Conservation (phyloP, 2,329 filamentous ascomycete genomes). For the Penicillium sp. region DNA sequence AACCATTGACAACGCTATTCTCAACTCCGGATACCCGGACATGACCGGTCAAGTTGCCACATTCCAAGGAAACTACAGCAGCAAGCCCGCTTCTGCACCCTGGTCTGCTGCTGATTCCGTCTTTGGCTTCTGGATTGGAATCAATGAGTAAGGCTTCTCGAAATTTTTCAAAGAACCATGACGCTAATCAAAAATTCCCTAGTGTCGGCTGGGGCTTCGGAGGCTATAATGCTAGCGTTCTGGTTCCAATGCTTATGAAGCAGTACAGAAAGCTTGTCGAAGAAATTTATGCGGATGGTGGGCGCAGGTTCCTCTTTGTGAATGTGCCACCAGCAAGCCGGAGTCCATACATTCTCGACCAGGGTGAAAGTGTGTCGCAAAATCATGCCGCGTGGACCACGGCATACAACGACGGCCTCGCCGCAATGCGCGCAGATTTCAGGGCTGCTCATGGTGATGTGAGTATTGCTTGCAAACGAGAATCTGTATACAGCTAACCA, state of each 20-base stretch:
- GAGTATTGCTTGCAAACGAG: conserved; percentile 4
- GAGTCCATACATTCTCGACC: conserved; percentile 24
- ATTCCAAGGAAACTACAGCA: conserved; percentile 44
- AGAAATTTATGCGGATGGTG: conserved; percentile 55
- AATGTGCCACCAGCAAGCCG: conserved; percentile 56
- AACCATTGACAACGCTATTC: conserved; percentile 54
- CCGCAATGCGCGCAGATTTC: conserved; percentile 24
- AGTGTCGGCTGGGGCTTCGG: conserved; percentile 35
- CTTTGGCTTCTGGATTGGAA: conserved; percentile 39
- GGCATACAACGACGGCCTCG: conserved; percentile 29
- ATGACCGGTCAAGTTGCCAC: conserved; percentile 52
- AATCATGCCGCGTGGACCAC: conserved; percentile 26
- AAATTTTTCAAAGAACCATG: not conserved
- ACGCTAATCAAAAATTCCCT: not conserved
- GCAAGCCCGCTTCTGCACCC: conserved; percentile 32
- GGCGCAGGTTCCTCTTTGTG: conserved; percentile 61
- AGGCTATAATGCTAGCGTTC: conserved; percentile 27
- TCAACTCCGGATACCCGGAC: conserved; percentile 54
- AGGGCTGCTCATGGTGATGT: conserved; percentile 23
- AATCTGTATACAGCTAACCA: not conserved
- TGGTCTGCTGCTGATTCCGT: conserved; percentile 30
- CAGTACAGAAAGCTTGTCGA: conserved; percentile 48
- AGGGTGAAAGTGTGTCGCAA: conserved; percentile 20
- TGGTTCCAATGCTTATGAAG: conserved; percentile 44
- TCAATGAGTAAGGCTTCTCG: conserved; percentile 31